Percentiles rank a stretch among this genome's conserved stretches.
Evolutionary conservation across 2,329 filamentous ascomycete species (phyloP).

Genomic region (Fusarium oligoseptatum): DNA sequence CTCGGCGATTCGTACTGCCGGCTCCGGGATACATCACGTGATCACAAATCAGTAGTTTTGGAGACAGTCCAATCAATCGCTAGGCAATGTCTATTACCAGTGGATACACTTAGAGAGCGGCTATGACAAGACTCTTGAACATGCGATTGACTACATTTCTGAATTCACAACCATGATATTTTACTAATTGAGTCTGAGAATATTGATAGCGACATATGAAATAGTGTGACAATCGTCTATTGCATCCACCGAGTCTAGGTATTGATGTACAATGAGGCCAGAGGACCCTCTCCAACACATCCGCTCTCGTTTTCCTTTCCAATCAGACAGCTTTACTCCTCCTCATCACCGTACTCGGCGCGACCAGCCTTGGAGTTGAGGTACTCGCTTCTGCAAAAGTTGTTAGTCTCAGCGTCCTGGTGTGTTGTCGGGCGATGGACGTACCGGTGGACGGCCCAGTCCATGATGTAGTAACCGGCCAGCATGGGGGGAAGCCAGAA

Average conservation of each 20-base stretch:
- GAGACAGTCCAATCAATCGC: constrained; percentile 37
- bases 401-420: constrained; percentile 22
- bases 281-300: constrained; percentile 50
- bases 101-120: constrained; percentile 8
- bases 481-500: constrained; percentile 88
- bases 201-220: constrained; percentile 35
- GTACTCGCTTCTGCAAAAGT: constrained; percentile 76
- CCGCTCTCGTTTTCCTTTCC: constrained; percentile 28
- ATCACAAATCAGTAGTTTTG: background rate
- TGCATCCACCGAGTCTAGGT: constrained; percentile 54
- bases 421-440: constrained; percentile 42
- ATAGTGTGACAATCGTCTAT: constrained; percentile 52
- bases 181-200: background rate
- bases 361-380: constrained; percentile 84
- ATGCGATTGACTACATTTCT: constrained; percentile 19
- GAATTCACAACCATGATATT: background rate
- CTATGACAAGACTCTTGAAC: background rate
- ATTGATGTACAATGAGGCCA: constrained; percentile 58
- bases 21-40: constrained; percentile 46
- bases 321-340: constrained; percentile 54
- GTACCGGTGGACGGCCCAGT: constrained; percentile 93
- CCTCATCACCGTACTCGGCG: constrained; percentile 63
- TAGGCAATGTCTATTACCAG: constrained; percentile 43
- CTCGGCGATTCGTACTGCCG: constrained; percentile 51
- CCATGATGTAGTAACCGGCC: constrained; percentile 83